A percentile compares a stretch with the other conserved stretches of the same genome.
These are phyloP conservation scores for Herpotrichia juniperi DNA, from an alignment of 2,329 filamentous ascomycete species.

Conservation along the genomic window DNA sequence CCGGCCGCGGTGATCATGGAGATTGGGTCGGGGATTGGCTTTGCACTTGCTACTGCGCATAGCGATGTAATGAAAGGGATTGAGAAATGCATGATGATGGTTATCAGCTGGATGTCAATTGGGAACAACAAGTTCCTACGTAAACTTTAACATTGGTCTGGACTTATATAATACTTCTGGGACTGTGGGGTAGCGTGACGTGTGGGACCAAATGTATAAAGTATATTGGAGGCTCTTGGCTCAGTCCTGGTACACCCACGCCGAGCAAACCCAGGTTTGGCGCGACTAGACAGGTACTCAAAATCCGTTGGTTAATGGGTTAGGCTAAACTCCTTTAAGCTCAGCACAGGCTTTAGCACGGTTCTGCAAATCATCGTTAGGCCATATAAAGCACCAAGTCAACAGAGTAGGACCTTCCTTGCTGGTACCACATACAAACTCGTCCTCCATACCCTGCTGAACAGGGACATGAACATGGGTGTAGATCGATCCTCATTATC, in stretches of 20 bases:
- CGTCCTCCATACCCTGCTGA: no score
- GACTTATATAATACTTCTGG: constrained; percentile 22
- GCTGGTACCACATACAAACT: no score
- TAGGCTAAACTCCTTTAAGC: no score
- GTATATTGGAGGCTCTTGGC: constrained; percentile 32
- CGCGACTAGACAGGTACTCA: no score
- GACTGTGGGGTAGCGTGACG: neutral
- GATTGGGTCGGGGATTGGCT: constrained; percentile 32
- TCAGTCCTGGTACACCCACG: constrained; percentile 36
- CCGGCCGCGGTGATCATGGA: constrained; percentile 34
- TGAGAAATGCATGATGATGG: constrained; percentile 28
- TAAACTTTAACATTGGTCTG: neutral
- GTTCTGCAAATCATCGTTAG: no score
- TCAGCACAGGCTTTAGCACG: no score
- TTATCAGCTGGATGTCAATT: neutral
- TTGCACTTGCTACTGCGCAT: constrained; percentile 21
- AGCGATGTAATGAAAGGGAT: constrained; percentile 28
- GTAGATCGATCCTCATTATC: constrained; percentile 26
- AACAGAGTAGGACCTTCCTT: no score
- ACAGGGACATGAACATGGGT: no score
- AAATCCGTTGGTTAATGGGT: no score
- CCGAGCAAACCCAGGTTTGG: no score
- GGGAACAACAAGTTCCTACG: neutral
- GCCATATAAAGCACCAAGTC: no score
- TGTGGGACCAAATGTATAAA: constrained; percentile 2